A percentile compares a stretch with the other conserved stretches of the same genome.
Conservation (phyloP, 1,139 yeast species). For the Suhomyces bolitotheri region DNA sequence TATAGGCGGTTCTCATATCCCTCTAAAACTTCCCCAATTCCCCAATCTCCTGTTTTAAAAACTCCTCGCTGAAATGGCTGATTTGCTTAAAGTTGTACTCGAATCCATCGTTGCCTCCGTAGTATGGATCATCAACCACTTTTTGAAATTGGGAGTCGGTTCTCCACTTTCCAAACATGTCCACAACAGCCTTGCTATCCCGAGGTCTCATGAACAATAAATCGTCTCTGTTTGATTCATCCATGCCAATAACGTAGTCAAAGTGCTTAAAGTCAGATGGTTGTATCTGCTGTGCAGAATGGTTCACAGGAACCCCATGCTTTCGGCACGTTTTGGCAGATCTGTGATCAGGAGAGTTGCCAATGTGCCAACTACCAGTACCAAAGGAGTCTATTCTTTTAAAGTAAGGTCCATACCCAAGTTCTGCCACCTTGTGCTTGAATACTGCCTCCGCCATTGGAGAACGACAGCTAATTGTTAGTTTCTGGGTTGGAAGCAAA, state of each 20-base stretch:
- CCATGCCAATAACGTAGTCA: conserved; percentile 89
- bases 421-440: conserved; percentile 56
- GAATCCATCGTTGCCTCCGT: conserved; percentile 83
- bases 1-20: too few relatives aligned
- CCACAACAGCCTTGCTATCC: conserved; percentile 49
- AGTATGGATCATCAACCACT: conserved; percentile 87
- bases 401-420: conserved; percentile 45
- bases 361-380: conserved; percentile 80
- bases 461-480: conserved; percentile 68
- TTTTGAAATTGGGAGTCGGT: conserved; percentile 48
- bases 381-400: conserved; percentile 80
- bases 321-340: conserved; percentile 66
- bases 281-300: conserved; percentile 70
- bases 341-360: conserved; percentile 78
- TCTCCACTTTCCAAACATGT: conserved; percentile 77
- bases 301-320: conserved; percentile 75
- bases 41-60: conserved; percentile 52
- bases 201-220: conserved; percentile 62
- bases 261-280: conserved; percentile 62
- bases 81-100: conserved; percentile 77
- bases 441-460: conserved; percentile 98
- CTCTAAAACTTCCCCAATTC: conserved; percentile 7
- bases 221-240: conserved; percentile 61
- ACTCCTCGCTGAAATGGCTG: conserved; percentile 67
- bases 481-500: neutral